Conservation (phyloP, 768 basidiomycete species). For the Lyophyllum shimeji region DNA sequence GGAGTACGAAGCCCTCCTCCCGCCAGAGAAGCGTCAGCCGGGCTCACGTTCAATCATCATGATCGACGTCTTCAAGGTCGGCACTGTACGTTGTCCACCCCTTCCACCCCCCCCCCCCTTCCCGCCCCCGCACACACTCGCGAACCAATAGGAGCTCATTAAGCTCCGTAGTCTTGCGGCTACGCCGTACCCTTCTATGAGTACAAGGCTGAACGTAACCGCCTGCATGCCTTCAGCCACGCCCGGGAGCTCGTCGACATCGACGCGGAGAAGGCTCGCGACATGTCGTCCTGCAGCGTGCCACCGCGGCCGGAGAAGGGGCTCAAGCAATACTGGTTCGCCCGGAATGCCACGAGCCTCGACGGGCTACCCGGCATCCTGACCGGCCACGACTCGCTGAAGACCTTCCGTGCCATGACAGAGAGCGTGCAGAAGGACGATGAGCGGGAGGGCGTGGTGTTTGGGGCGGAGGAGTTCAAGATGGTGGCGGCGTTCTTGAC, state of each 20-base stretch:
- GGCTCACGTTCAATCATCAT: constrained; percentile 64
- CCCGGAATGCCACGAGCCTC: constrained; percentile 48
- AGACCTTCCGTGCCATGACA: constrained; percentile 9
- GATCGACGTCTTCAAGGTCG: constrained; percentile 59
- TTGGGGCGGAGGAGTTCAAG: constrained; percentile 4
- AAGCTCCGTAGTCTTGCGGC: constrained; percentile 55
- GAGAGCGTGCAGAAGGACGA: background rate
- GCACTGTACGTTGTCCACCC: constrained; percentile 43
- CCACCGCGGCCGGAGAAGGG: constrained; percentile 31
- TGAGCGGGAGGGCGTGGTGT: background rate
- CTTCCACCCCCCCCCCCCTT: no score
- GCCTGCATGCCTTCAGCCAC: constrained; percentile 45
- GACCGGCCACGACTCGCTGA: constrained; percentile 22
- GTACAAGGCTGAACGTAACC: constrained; percentile 55
- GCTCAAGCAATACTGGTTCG: constrained; percentile 55
- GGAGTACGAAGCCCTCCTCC: constrained; percentile 56
- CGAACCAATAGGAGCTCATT: background rate
- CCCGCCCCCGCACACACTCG: background rate
- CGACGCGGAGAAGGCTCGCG: constrained; percentile 13
- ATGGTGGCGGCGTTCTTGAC: constrained; percentile 11
- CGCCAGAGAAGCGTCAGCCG: constrained; percentile 42
- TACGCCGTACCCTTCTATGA: constrained; percentile 61
- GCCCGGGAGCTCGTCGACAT: constrained; percentile 43
- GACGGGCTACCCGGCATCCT: constrained; percentile 56
- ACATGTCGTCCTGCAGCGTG: constrained; percentile 7